These are phyloP conservation scores for Craterostigma plantagineum DNA, from an alignment of 257 asterid genomes.

Conservation along the genomic window DNA sequence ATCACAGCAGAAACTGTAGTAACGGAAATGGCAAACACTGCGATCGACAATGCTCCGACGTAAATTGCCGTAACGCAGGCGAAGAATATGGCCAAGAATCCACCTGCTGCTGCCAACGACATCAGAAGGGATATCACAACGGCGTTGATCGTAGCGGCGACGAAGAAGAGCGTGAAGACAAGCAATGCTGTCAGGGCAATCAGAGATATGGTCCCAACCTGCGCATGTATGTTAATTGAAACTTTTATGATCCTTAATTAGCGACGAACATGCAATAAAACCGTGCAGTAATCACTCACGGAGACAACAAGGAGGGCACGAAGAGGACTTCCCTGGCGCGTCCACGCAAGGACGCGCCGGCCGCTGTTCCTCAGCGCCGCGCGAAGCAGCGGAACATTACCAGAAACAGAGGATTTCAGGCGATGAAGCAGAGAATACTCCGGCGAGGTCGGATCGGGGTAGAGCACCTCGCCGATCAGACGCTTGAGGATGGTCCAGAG, in stretches of 20 bases:
- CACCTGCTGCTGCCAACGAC: conserved; percentile 79
- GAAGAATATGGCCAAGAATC: conserved; percentile 78
- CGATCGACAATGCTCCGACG: conserved; percentile 37
- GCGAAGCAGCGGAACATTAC: conserved; percentile 45
- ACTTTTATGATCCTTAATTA: too few relatives aligned
- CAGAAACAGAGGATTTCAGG: conserved; percentile 27
- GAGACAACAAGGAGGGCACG: conserved; percentile 61
- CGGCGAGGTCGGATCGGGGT: conserved; percentile 18
- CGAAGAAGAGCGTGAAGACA: conserved; percentile 51
- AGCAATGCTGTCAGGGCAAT: conserved; percentile 45
- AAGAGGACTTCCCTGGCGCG: conserved; percentile 53
- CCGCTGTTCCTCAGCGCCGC: conserved; percentile 46
- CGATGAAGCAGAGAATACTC: conserved; percentile 23
- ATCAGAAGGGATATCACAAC: conserved; percentile 54
- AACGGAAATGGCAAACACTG: conserved; percentile 39
- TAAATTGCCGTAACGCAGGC: conserved; percentile 48
- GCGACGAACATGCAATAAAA: too few relatives aligned
- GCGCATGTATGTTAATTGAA: too few relatives aligned
- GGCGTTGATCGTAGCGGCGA: conserved; percentile 60
- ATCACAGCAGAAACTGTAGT: conserved; percentile 35
- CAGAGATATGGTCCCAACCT: conserved; percentile 57
- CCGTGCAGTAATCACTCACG: too few relatives aligned
- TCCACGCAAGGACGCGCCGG: conserved; percentile 33
- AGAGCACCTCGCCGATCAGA: conserved; percentile 32
- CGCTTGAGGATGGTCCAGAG: conserved; percentile 34